Base-by-base conservation (phyloP, 2,329 filamentous ascomycete species). In the Didymellaceae sp. region DNA sequence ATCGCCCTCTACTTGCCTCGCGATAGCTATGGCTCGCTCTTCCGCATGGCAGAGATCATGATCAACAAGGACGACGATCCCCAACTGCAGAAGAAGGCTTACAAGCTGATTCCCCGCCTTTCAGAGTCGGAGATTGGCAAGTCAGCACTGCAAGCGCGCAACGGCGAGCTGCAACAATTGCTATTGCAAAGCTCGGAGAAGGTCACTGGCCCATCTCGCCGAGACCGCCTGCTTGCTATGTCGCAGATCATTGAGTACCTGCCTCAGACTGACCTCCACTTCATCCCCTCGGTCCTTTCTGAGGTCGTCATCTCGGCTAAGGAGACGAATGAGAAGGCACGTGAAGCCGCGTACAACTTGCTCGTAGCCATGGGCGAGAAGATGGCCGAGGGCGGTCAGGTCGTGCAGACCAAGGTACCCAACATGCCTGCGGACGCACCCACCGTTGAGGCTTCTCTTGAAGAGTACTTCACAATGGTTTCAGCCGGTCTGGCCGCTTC, bases 381-480 rank as follows among this genome's bases (percentile, higher is more conserved):
- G 62, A 91, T 97, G 80, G 83, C 85, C 16, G 81, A 86, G 53
- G 85, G 90, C 4, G 86, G 86, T 28, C 80, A 82, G 40, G 94
- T 99, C 55, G 83, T 93, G 64, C 95, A 96, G 73, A 87, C 85
- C 61, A 90, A 93, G 70, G 89, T 97, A 2, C 83, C 90, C 2
- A 86, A 93, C 70, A 96, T 97, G 91, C 84, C 90, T 3, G 78
- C 83, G 38, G 86, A 95, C 71, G 88, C 91, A 0, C 87, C 90
- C 2, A 79, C 86, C 24, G 91, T 88, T 4, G 80, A 84, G 2
- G 93, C 94, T 16, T 92, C 83, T 32, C 83, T 99, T 28, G 93
- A 97, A 66, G 94, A 97, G 74, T 97, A 91, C 76, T 90, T 97
- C 77, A 97, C 93, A 46, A 99, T 99, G 94, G 89, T 97, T 22